These are phyloP conservation scores for Eurotiales sp. DNA, from an alignment of 2,329 filamentous ascomycete genomes.

Conservation along the genomic window DNA sequence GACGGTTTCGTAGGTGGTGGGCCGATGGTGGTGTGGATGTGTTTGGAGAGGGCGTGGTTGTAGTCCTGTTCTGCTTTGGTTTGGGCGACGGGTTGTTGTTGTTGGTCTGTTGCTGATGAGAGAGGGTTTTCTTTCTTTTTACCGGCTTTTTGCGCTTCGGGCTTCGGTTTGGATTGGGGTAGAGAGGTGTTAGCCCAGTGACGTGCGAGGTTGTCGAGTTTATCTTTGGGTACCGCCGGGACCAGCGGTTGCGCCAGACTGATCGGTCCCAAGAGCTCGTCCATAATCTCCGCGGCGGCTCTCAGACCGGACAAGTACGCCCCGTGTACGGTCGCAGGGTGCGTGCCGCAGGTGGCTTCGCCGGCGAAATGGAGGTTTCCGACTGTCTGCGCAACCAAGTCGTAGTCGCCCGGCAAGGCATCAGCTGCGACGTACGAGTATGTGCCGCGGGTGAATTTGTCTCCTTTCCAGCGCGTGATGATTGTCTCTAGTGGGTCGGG, in stretches of 20 bases:
- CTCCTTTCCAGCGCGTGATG: conserved; percentile 86
- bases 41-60: conserved; percentile 55
- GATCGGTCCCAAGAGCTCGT: conserved; percentile 76
- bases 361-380: conserved; percentile 93
- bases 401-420: conserved; percentile 84
- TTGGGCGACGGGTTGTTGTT: background rate
- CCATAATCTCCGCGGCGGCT: conserved; percentile 80
- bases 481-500: conserved; percentile 80
- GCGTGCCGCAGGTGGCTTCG: conserved; percentile 91
- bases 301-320: conserved; percentile 91
- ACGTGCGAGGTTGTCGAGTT: no score
- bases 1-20: conserved; percentile 64
- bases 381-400: conserved; percentile 78
- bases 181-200: no score
- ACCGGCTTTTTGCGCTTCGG: background rate
- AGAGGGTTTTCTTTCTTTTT: background rate
- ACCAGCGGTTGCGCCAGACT: conserved; percentile 72
- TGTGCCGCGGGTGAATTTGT: conserved; percentile 86
- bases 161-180: conserved; percentile 1
- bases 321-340: conserved; percentile 94
- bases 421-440: conserved; percentile 89
- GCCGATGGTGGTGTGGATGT: conserved; percentile 64
- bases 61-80: conserved; percentile 31
- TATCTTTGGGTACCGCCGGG: conserved; percentile 26
- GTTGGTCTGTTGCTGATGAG: background rate